These are phyloP conservation scores for Claviceps digitariae DNA, from an alignment of 2,329 filamentous ascomycete genomes.

Conservation along the genomic window DNA sequence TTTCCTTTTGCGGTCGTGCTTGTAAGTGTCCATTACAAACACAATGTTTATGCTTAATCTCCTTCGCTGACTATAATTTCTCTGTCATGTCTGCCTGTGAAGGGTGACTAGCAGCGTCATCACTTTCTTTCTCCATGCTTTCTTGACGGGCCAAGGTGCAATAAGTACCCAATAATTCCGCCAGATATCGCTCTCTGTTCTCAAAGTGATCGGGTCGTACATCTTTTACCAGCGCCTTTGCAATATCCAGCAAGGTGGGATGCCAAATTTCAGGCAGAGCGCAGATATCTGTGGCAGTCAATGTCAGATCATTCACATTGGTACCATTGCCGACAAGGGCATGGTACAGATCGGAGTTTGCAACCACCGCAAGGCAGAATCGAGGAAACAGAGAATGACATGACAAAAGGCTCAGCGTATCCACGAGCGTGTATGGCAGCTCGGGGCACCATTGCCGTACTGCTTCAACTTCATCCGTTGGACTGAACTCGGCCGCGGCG, in stretches of 20 bases:
- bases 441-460: slow-evolving; percentile 7
- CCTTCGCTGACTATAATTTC: neutral
- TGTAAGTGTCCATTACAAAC: neutral
- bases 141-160: neutral
- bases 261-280: slow-evolving; percentile 5
- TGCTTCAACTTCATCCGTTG: slow-evolving; percentile 1
- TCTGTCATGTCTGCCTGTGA: neutral
- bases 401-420: slow-evolving; percentile 7
- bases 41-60: neutral
- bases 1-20: too few relatives aligned
- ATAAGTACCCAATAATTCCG: slow-evolving; percentile 13
- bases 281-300: slow-evolving; percentile 6
- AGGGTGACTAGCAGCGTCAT: neutral
- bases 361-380: slow-evolving; percentile 4
- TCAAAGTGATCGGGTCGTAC: slow-evolving; percentile 8
- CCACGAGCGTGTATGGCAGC: slow-evolving; percentile 5
- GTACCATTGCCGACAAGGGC: slow-evolving; percentile 2
- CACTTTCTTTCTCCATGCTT: neutral
- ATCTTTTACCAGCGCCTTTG: slow-evolving; percentile 6
- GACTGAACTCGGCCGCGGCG: slow-evolving; percentile 6
- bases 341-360: slow-evolving; percentile 1
- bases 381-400: slow-evolving; percentile 8
- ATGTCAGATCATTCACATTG: slow-evolving; percentile 2
- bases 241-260: slow-evolving; percentile 6
- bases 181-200: slow-evolving; percentile 11